These are phyloP conservation scores for Venturia effusa DNA, from an alignment of 2,329 filamentous ascomycete genomes.

Conservation along the genomic window DNA sequence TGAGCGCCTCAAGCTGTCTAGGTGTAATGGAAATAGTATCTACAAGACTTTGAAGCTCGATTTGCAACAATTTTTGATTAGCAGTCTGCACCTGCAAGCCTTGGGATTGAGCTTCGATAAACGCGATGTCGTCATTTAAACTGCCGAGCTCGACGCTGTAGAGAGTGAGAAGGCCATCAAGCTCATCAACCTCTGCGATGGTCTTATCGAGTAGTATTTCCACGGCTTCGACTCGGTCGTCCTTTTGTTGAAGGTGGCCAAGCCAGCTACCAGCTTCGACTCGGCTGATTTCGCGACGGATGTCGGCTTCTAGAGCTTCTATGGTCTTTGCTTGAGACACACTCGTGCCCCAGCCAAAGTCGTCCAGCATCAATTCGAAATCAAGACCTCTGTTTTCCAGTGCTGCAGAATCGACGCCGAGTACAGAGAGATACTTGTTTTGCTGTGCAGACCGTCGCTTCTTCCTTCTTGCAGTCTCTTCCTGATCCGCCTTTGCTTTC, in stretches of 20 bases:
- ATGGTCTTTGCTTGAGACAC: slow-evolving; percentile 64
- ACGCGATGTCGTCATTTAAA: slow-evolving; percentile 87
- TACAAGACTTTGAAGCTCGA: slow-evolving; percentile 78
- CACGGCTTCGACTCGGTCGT: slow-evolving; percentile 79
- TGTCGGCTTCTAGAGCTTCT: slow-evolving; percentile 69
- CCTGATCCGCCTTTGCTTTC: slow-evolving; percentile 13
- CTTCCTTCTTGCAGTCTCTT: slow-evolving; percentile 43
- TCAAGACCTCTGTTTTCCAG: slow-evolving; percentile 67
- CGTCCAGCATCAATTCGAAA: slow-evolving; percentile 71
- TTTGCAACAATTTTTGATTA: slow-evolving; percentile 88
- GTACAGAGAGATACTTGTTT: slow-evolving; percentile 61
- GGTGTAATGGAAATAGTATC: slow-evolving; percentile 82
- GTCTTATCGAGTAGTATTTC: slow-evolving; percentile 77
- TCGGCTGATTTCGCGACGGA: slow-evolving; percentile 79
- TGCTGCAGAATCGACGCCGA: slow-evolving; percentile 69
- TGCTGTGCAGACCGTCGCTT: slow-evolving; percentile 63
- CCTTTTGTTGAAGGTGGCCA: slow-evolving; percentile 70
- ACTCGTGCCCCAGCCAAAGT: slow-evolving; percentile 74
- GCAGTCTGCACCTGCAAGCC: slow-evolving; percentile 94
- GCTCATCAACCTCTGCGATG: slow-evolving; percentile 90
- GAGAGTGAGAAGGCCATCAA: slow-evolving; percentile 85
- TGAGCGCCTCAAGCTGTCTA: slow-evolving; percentile 62
- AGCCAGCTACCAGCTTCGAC: slow-evolving; percentile 92
- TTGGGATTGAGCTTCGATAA: slow-evolving; percentile 94
- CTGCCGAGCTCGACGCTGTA: slow-evolving; percentile 93